Conservation (phyloP, 2,329 filamentous ascomycete genomes). For the Botryotinia globosa region DNA sequence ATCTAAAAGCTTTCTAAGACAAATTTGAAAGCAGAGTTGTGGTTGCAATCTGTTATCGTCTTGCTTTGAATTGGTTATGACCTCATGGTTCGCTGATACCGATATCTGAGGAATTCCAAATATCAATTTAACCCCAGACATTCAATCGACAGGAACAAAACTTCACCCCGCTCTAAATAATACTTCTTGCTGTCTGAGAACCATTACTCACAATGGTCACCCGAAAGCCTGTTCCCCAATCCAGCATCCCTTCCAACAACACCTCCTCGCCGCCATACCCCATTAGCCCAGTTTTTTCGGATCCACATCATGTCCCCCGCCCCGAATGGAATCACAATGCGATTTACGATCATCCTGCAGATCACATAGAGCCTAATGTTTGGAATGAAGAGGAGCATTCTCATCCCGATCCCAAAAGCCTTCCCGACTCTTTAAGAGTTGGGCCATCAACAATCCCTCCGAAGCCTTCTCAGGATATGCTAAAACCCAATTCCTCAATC, state of each 20-base stretch:
- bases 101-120: not conserved
- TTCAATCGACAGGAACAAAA: not conserved
- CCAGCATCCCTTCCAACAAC: constrained; percentile 18
- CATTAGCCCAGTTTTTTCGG: constrained; percentile 26
- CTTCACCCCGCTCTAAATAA: not conserved
- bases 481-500: constrained; percentile 23
- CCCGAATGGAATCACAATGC: constrained; percentile 25
- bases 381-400: constrained; percentile 28
- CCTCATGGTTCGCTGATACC: constrained; percentile 9
- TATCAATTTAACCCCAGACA: not conserved
- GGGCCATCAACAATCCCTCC: constrained; percentile 30
- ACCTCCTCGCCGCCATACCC: constrained; percentile 32
- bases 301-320: constrained; percentile 22
- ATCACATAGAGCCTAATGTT: constrained; percentile 26
- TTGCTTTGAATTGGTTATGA: constrained; percentile 8
- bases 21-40: not conserved
- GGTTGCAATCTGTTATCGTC: not conserved
- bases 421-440: constrained; percentile 35
- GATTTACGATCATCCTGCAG: constrained; percentile 21
- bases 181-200: not conserved
- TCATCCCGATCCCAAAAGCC: constrained; percentile 1
- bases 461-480: constrained; percentile 30
- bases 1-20: not conserved
- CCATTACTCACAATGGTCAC: constrained; percentile 31
- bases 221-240: constrained; percentile 34